Conservation (phyloP, 495 filamentous ascomycete species). For the Penicillium ucsense region DNA sequence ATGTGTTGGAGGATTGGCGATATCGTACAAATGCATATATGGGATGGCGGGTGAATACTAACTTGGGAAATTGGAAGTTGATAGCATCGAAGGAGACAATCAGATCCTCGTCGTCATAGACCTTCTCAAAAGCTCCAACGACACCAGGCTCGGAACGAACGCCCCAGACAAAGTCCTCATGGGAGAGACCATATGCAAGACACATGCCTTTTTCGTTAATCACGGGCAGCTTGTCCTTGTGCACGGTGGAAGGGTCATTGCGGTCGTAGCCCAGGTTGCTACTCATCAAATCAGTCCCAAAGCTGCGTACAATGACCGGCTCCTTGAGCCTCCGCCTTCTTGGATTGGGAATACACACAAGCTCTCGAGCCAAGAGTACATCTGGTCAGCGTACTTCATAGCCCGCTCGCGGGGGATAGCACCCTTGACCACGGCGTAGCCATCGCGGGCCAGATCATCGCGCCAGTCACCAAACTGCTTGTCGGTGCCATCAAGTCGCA, state of each 20-base stretch:
- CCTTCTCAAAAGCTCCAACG: constrained; percentile 28
- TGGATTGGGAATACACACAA: constrained; percentile 11
- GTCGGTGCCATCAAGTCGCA: constrained; percentile 18
- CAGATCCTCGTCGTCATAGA: constrained; percentile 30
- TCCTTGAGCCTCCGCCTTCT: no score
- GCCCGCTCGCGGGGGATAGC: constrained; percentile 32
- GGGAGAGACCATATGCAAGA: constrained; percentile 28
- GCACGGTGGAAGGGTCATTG: constrained; percentile 26
- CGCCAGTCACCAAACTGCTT: constrained; percentile 21
- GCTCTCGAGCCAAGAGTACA: constrained; percentile 28
- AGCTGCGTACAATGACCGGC: no score
- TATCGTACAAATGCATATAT: background rate
- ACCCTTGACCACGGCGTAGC: constrained; percentile 37
- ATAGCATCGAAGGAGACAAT: constrained; percentile 38
- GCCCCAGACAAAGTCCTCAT: constrained; percentile 37
- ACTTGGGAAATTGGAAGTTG: constrained; percentile 33
- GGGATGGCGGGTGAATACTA: background rate
- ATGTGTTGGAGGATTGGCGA: no score
- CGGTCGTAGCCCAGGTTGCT: constrained; percentile 31
- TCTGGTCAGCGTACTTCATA: constrained; percentile 22
- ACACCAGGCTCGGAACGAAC: constrained; percentile 33
- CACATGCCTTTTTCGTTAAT: constrained; percentile 36
- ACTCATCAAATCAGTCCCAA: background rate
- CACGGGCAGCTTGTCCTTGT: constrained; percentile 25
- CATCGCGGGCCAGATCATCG: constrained; percentile 27